Base-by-base conservation (phyloP, 106 monocot species). In the Dendrobium catenatum region DNA sequence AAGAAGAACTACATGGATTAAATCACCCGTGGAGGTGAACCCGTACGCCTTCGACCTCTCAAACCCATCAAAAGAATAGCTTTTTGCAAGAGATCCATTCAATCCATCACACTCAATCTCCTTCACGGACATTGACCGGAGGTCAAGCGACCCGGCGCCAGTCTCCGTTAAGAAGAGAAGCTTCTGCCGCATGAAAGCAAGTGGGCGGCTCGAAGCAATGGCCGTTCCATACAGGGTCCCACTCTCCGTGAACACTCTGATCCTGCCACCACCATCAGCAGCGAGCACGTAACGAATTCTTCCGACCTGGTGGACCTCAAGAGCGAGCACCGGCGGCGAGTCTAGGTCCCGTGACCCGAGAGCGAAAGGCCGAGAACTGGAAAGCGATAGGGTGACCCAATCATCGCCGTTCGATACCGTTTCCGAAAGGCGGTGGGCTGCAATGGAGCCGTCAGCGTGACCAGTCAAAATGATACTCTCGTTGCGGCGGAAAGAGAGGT, bases 11-110 rank as follows among this genome's bases (percentile, higher is more conserved):
- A 98, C 85, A 31, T 89, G 91, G 31, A 98, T 80, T 19, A 98
- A 77, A 18, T 91, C 89, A 3, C 98, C 98, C 0, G 37, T 72
- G 5, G 76, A 54, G 44, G 98, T 98, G 84, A 95, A 86, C 5
- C 98, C 98, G 78, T 98, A 98, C 0, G 98, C 98, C 78, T 98
- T 98, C 1, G 87, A 84, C 68, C 88, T 86, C 81, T 98, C 98
- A 1, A 79, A 84, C 18, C 78, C 80, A 77, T 94, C 94, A 73
- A 98, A 95, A 9, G 91, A 78, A 82, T 91, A 98, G 79, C 79
- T 82, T 68, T 79, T 87, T 19, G 84, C 86, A 29, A 80, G 26
- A 9, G 93, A 89, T 17, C 93, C 93, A 79, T 98, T 98, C 27
- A 98, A 81, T 37, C 98, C 98, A 79, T 93, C 93, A 81, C 98